These are phyloP conservation scores for Exophiala lecanii-corni DNA, from an alignment of 2,329 filamentous ascomycete species.

Conservation along the genomic window DNA sequence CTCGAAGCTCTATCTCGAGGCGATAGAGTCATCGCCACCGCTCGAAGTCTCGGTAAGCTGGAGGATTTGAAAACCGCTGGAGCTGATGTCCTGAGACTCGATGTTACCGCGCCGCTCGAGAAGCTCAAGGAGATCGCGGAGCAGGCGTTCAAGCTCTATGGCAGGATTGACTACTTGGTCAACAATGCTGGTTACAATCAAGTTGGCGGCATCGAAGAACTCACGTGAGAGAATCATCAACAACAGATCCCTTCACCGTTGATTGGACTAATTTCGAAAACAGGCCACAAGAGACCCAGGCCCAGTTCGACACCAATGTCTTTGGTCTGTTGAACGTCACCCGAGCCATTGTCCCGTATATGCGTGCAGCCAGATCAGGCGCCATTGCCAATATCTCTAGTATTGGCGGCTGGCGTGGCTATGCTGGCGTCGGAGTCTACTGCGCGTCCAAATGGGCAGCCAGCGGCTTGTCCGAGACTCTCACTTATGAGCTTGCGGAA, in stretches of 20 bases:
- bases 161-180: slow-evolving; percentile 33
- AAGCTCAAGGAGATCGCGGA: slow-evolving; percentile 13
- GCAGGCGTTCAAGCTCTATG: slow-evolving; percentile 17
- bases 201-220: slow-evolving; percentile 30
- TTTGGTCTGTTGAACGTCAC: slow-evolving; percentile 37
- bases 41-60: slow-evolving; percentile 30
- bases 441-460: slow-evolving; percentile 35
- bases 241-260: neutral
- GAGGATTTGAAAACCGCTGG: slow-evolving; percentile 27
- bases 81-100: slow-evolving; percentile 24
- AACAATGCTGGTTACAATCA: slow-evolving; percentile 33
- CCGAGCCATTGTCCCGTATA: slow-evolving; percentile 34
- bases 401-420: slow-evolving; percentile 30
- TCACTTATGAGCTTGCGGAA: slow-evolving; percentile 30
- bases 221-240: slow-evolving; percentile 13
- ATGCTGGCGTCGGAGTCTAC: slow-evolving; percentile 31
- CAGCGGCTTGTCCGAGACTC: slow-evolving; percentile 24
- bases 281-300: slow-evolving; percentile 25
- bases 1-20: slow-evolving; percentile 29
- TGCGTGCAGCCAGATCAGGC: slow-evolving; percentile 32
- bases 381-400: slow-evolving; percentile 36
- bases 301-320: slow-evolving; percentile 36
- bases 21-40: slow-evolving; percentile 35
- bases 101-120: slow-evolving; percentile 25
- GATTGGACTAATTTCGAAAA: neutral